A percentile compares a stretch with the other conserved stretches of the same genome.
Evolutionary conservation across 2,329 filamentous ascomycete genomes (phyloP).

Genomic region (Chalaropsis ovoidea): DNA sequence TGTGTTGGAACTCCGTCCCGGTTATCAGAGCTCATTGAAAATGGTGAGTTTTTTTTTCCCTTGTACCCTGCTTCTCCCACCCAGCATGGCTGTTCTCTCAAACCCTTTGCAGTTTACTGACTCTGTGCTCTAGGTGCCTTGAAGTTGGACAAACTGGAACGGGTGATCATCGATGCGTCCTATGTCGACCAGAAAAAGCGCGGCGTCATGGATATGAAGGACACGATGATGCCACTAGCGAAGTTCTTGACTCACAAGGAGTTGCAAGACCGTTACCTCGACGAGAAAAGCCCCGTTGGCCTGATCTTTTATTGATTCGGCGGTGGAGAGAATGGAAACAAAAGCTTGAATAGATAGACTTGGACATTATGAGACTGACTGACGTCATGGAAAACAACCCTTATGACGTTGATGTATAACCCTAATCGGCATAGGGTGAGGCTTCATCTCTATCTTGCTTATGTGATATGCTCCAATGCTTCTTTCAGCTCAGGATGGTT

Average conservation of each 20-base stretch:
- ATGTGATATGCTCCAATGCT: no score
- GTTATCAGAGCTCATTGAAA: conserved; percentile 69
- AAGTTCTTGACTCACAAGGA: conserved; percentile 60
- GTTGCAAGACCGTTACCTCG: conserved; percentile 59
- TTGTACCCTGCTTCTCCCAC: neutral
- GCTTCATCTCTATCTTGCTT: no score
- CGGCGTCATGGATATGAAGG: conserved; percentile 89
- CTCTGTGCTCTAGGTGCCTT: conserved; percentile 45
- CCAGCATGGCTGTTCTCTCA: neutral
- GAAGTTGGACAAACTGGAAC: conserved; percentile 58
- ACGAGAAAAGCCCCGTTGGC: conserved; percentile 47
- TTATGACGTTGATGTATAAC: neutral
- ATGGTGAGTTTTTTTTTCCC: conserved; percentile 44
- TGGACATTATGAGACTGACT: neutral
- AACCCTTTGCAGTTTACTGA: neutral
- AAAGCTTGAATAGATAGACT: neutral
- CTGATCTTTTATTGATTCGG: conserved; percentile 52
- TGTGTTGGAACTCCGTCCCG: conserved; percentile 83
- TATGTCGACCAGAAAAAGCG: conserved; percentile 93
- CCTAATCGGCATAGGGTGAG: neutral
- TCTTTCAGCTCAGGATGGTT: neutral
- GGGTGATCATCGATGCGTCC: conserved; percentile 80
- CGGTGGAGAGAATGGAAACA: neutral
- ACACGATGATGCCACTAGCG: conserved; percentile 72
- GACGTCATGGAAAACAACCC: neutral